A percentile compares a stretch with the other conserved stretches of the same genome.
These are phyloP conservation scores for Vanrija sp. DNA, from an alignment of 1,284 basidiomycete genomes.

Conservation along the genomic window DNA sequence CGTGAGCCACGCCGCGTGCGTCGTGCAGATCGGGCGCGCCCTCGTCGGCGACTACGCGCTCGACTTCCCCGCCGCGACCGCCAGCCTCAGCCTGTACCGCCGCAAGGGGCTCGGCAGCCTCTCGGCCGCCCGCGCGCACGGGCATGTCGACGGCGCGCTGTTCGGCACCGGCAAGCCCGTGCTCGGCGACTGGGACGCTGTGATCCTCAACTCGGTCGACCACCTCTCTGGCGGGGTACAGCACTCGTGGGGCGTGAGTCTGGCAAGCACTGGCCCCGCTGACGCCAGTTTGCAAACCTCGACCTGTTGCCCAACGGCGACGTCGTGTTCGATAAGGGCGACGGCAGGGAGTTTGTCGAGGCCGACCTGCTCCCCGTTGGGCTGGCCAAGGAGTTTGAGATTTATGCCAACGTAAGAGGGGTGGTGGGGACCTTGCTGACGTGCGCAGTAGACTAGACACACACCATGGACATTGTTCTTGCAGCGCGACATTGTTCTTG, in stretches of 20 bases:
- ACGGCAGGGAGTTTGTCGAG: constrained; percentile 3
- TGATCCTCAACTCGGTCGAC: constrained; percentile 18
- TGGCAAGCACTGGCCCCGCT: background rate
- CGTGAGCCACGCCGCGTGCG: constrained; percentile 47
- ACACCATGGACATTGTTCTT: too few species aligned
- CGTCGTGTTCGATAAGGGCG: constrained; percentile 6
- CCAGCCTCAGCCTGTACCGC: background rate
- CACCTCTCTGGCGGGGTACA: constrained; percentile 20
- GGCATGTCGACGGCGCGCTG: constrained; percentile 12
- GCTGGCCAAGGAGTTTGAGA: constrained; percentile 9
- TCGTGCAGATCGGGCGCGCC: constrained; percentile 23
- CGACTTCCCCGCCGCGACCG: background rate
- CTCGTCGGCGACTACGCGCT: constrained; percentile 35
- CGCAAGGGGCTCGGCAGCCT: constrained; percentile 15
- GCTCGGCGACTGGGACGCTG: constrained; percentile 4
- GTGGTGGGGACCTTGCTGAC: too few species aligned
- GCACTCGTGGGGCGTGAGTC: constrained; percentile 22
- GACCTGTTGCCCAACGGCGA: constrained; percentile 11
- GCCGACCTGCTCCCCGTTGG: constrained; percentile 19
- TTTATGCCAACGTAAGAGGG: too few species aligned
- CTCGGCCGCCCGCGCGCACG: constrained; percentile 19
- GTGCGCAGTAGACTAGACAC: too few species aligned
- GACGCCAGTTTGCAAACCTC: constrained; percentile 15
- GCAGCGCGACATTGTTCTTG: too few species aligned
- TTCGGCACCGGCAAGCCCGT: background rate